phyloP scores from a whole-genome alignment of 805 yeast species.

The Candida ulmi region DNA sequence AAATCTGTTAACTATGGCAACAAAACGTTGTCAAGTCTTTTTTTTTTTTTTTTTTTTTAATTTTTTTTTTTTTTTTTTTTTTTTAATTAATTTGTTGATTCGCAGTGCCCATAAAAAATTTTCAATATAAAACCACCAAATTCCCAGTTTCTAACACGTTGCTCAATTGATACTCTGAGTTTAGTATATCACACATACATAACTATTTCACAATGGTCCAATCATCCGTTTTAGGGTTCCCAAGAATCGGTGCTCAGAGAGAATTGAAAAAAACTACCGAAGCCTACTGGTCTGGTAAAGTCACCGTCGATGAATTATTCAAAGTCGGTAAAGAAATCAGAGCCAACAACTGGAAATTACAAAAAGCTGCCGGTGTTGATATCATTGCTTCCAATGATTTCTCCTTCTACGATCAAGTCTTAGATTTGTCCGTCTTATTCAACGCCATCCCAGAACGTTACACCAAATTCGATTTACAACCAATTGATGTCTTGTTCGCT shows the following conservation, averaged over 20 bases:
- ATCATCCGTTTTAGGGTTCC: conserved; percentile 98
- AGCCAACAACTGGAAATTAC: conserved; percentile 96
- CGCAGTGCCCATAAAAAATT: too few species aligned
- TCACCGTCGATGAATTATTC: conserved; percentile 77
- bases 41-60: too few species aligned
- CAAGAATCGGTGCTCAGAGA: conserved; percentile 99
- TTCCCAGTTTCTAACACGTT: too few species aligned
- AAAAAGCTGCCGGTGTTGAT: conserved; percentile 95
- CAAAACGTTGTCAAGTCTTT: too few species aligned
- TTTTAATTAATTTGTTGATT: too few species aligned
- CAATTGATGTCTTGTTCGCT: conserved; percentile 91
- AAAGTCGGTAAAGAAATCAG: conserved; percentile 94
- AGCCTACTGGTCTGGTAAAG: conserved; percentile 98
- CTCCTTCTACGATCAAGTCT: conserved; percentile 96
- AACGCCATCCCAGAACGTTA: conserved; percentile 97
- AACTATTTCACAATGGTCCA: conserved; percentile 61
- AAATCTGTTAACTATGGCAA: too few species aligned
- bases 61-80: too few species aligned
- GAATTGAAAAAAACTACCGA: conserved; percentile 98
- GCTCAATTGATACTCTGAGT: too few species aligned
- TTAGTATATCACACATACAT: not conserved
- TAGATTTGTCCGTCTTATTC: conserved; percentile 88
- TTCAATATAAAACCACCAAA: too few species aligned
- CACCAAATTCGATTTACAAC: conserved; percentile 82
- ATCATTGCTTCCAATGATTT: conserved; percentile 96